Conservation (phyloP, 306 rosid species). For the Dalbergia oliveri region DNA sequence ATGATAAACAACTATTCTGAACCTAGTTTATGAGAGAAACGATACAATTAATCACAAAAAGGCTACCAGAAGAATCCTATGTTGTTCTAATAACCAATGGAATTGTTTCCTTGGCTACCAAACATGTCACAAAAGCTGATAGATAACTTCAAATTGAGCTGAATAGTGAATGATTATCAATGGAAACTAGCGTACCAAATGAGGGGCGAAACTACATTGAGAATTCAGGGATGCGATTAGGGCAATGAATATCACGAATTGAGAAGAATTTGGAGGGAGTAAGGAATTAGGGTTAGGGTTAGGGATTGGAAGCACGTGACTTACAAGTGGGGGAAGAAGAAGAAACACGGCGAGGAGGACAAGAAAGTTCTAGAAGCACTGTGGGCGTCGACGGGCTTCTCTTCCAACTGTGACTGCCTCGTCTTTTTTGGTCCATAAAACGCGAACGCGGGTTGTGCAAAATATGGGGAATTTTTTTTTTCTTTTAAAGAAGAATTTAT, state of each 20-base stretch:
- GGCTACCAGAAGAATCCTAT: not conserved
- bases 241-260: not conserved
- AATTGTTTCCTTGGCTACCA: not conserved
- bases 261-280: not conserved
- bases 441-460: too few relatives aligned
- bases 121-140: not conserved
- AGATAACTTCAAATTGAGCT: not conserved
- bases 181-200: not conserved
- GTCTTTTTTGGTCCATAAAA: too few relatives aligned
- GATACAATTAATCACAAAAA: slow-evolving; percentile 1
- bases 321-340: not conserved
- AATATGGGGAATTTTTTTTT: too few relatives aligned
- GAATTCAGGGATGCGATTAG: not conserved
- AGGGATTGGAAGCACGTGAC: not conserved
- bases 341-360: too few relatives aligned
- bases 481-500: too few relatives aligned
- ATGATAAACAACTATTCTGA: not conserved
- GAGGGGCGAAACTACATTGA: not conserved
- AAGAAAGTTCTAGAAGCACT: too few relatives aligned
- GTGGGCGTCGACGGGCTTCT: too few relatives aligned
- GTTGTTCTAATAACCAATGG: not conserved
- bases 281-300: slow-evolving; percentile 24
- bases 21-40: not conserved
- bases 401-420: too few relatives aligned
- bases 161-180: not conserved